These are phyloP conservation scores for Metschnikowia amazonensis DNA, from an alignment of 805 yeast species.

Conservation along the genomic window DNA sequence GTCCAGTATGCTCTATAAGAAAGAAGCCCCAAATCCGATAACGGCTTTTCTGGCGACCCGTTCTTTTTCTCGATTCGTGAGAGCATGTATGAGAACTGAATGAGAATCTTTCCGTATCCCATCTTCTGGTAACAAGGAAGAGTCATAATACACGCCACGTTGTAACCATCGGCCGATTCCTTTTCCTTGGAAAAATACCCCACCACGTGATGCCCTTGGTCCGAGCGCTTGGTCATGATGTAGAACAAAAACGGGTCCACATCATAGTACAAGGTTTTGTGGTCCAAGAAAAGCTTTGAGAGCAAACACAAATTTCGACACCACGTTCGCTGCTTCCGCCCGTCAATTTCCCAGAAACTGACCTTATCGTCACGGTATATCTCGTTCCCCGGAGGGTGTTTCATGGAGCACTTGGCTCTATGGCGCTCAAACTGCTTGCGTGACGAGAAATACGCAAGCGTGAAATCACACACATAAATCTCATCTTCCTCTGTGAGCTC, in stretches of 20 bases:
- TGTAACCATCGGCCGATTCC: slow-evolving; percentile 91
- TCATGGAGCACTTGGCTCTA: slow-evolving; percentile 78
- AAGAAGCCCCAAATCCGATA: slow-evolving; percentile 88
- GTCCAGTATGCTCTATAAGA: slow-evolving; percentile 97
- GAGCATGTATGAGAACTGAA: slow-evolving; percentile 89
- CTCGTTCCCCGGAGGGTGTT: slow-evolving; percentile 98
- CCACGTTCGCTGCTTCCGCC: slow-evolving; percentile 94
- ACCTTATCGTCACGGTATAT: slow-evolving; percentile 90
- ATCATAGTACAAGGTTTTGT: slow-evolving; percentile 93
- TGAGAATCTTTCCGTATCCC: slow-evolving; percentile 89
- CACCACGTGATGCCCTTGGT: slow-evolving; percentile 89
- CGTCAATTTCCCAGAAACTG: slow-evolving; percentile 96
- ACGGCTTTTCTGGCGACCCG: slow-evolving; percentile 97
- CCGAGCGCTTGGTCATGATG: slow-evolving; percentile 89
- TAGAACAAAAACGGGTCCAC: slow-evolving; percentile 97
- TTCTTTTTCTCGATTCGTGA: slow-evolving; percentile 83
- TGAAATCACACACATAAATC: slow-evolving; percentile 87
- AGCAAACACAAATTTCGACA: slow-evolving; percentile 90
- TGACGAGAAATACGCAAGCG: slow-evolving; percentile 84
- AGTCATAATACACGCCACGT: slow-evolving; percentile 95
- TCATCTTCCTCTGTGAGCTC: slow-evolving; percentile 91
- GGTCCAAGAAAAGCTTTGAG: slow-evolving; percentile 89
- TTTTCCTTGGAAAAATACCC: slow-evolving; percentile 97
- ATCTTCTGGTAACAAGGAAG: slow-evolving; percentile 94
- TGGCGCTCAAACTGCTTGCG: slow-evolving; percentile 89